Percentiles rank a stretch among this genome's conserved stretches.
Evolutionary conservation across 192 early-diverging fungal species (phyloP).

Genomic region (Podochytrium sp.): DNA sequence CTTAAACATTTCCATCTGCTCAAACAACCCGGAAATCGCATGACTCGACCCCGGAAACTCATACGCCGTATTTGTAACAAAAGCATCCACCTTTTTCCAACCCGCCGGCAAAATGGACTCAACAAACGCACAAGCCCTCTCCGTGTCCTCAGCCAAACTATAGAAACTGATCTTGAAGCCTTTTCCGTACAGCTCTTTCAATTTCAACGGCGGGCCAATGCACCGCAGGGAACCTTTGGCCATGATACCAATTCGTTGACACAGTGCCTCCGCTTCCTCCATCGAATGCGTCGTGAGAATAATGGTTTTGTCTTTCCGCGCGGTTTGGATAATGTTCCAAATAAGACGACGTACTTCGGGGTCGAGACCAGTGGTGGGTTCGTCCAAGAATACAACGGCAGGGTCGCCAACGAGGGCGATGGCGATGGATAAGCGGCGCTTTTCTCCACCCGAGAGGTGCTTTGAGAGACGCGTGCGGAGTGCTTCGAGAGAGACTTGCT

Average conservation of each 20-base stretch:
- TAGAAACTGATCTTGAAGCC: constrained; percentile 71
- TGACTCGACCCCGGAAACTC: constrained; percentile 61
- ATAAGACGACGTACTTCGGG: constrained; percentile 73
- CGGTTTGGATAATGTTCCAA: constrained; percentile 72
- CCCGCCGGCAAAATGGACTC: constrained; percentile 56
- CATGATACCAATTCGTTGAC: constrained; percentile 78
- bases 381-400: constrained; percentile 77
- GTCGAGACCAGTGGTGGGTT: constrained; percentile 80
- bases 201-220: constrained; percentile 61
- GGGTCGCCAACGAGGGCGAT: constrained; percentile 59
- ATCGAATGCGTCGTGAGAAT: constrained; percentile 59
- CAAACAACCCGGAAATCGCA: constrained; percentile 56
- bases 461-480: constrained; percentile 62
- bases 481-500: constrained; percentile 56
- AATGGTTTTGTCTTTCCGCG: constrained; percentile 65
- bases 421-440: constrained; percentile 59
- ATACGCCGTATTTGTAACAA: constrained; percentile 57
- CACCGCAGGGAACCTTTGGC: constrained; percentile 75
- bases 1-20: constrained; percentile 56
- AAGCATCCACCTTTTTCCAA: constrained; percentile 60
- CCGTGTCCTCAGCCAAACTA: constrained; percentile 48
- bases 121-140: constrained; percentile 35
- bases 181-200: constrained; percentile 73
- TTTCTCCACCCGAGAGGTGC: constrained; percentile 76
- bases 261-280: constrained; percentile 75